Base-by-base conservation (phyloP, 2,329 filamentous ascomycete species). In the Stemphylium beticola region DNA sequence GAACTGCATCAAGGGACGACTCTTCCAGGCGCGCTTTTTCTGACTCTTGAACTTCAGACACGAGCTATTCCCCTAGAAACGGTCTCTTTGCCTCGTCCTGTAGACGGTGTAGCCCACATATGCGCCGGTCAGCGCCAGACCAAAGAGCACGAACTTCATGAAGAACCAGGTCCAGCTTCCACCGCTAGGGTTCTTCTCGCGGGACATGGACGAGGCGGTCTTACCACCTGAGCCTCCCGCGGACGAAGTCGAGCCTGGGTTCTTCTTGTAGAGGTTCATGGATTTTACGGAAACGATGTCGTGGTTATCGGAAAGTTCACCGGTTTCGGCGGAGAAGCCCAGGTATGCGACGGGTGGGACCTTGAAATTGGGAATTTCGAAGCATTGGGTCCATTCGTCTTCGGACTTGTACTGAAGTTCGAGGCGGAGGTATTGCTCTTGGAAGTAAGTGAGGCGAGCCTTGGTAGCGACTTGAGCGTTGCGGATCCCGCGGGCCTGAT, bases 251-350 rank as follows among this genome's bases (percentile, higher is more conserved):
- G 68, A 59, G 36, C 55, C 53, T 15, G 64, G 64, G 43, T 63
- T 68, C 55, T 65, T 85, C 67, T 84, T 87, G 80, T 98, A 98
- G 58, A 99, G 81, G 77, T 97, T 99, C 81, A 89, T 90, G 53
- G 93, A 88, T 61, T 87, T 82, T 67, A 99, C 85, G 45, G 87
- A 89, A 74, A 98, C 87, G 76, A 99, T 96, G 78, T 99, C 95
- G 82, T 97, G 93, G 82, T 96, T 96, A 79, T 99, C 95, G 77
- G 88, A 92, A 63, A 99, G 85, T 81, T 99, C 93, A 71, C 95
- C 95, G 14, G 95, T 98, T 81, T 98, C 93, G 52, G 91, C 89
- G 66, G 85, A 83, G 78, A 88, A 86, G 60, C 86, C 86, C 5
- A 88, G 77, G 73, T 88, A 88, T 24, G 84, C 79, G 49, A 87